These are phyloP conservation scores for Stagonosporopsis chrysanthemi DNA, from an alignment of 2,329 filamentous ascomycete species.

Conservation along the genomic window DNA sequence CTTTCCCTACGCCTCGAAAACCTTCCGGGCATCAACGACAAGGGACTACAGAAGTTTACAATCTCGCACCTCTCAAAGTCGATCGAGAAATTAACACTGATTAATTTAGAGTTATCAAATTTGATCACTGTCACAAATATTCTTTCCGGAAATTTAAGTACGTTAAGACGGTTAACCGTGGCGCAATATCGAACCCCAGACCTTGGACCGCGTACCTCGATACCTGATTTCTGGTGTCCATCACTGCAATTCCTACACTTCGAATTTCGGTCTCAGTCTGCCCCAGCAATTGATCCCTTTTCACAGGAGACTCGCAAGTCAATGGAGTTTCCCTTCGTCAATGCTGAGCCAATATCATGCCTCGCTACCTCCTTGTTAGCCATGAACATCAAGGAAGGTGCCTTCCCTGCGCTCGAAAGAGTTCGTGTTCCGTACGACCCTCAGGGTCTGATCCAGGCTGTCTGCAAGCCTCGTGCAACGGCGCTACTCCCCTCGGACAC, in stretches of 20 bases:
- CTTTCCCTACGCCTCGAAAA: conserved; percentile 63
- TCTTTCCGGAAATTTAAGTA: conserved; percentile 53
- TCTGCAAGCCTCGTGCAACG: conserved; percentile 69
- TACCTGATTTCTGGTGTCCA: conserved; percentile 58
- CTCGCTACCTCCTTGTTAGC: conserved; percentile 69
- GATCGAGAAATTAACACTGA: conserved; percentile 58
- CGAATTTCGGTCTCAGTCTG: conserved; percentile 59
- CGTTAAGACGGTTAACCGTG: conserved; percentile 60
- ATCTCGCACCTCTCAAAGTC: conserved; percentile 55
- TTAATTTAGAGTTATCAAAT: conserved; percentile 62
- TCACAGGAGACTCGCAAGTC: conserved; percentile 10
- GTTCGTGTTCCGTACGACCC: conserved; percentile 74
- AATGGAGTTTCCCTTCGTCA: conserved; percentile 28
- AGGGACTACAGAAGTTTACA: conserved; percentile 61
- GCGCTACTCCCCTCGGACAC: conserved; percentile 57
- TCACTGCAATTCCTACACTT: conserved; percentile 64
- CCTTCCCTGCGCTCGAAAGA: conserved; percentile 67
- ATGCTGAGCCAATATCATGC: conserved; percentile 55
- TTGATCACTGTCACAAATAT: conserved; percentile 62
- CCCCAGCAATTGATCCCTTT: conserved; percentile 19
- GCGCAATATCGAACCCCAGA: conserved; percentile 60
- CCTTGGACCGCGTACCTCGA: conserved; percentile 51
- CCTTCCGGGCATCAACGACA: conserved; percentile 63
- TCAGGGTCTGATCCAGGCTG: conserved; percentile 71
- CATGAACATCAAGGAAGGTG: conserved; percentile 65